Base-by-base conservation (phyloP, 1,284 basidiomycete species). In the Cronartium quercuum region DNA sequence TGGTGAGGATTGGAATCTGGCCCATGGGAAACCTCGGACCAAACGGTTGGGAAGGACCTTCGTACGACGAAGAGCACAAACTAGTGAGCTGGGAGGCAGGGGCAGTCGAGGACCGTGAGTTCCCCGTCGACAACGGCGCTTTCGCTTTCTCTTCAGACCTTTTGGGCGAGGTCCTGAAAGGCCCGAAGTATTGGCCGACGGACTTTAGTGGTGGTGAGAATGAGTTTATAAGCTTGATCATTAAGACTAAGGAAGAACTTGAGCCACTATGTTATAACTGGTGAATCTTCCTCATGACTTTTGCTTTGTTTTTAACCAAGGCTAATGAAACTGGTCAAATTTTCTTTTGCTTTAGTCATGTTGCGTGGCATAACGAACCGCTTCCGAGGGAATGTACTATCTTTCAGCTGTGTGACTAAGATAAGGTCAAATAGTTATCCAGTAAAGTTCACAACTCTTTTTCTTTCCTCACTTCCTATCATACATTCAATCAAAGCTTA, bases 21-120 rank as follows among this genome's bases (percentile, higher is more conserved):
- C 76, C 76, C 2, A 77, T 77, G 66, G 76, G 76, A 6, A 76
- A 77, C 38, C 55, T 77, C 24, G 68, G 74, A 29, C 73, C 76
- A 1, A 3, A 61, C 24, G 74, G 76, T 21, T 77, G 73, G 74
- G 76, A 77, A 42, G 74, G 76, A 44, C 76, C 76, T 1, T 13
- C 66, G 10, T 76, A 68, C 24, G 76, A 77, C 42, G 34, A 37
- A n/a, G 15, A n/a, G 1, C 74, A 73, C 51, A 75, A 60, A 18
- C 51, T 77, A 15, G 15, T 76, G 6, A 21, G 57, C 3, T 77
- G 76, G 76, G 62, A 68, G 34, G 76, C 75, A 21, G 74, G 74
- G 15, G 73, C 73, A 21, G 15, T 75, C 40, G 1, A 75, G 47
- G 73, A 75, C 38, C 57, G 73, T 7, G 51, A 41, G 7, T 75